Base-by-base conservation (phyloP, 139 green algal genomes). In the Micractinium sp. region DNA sequence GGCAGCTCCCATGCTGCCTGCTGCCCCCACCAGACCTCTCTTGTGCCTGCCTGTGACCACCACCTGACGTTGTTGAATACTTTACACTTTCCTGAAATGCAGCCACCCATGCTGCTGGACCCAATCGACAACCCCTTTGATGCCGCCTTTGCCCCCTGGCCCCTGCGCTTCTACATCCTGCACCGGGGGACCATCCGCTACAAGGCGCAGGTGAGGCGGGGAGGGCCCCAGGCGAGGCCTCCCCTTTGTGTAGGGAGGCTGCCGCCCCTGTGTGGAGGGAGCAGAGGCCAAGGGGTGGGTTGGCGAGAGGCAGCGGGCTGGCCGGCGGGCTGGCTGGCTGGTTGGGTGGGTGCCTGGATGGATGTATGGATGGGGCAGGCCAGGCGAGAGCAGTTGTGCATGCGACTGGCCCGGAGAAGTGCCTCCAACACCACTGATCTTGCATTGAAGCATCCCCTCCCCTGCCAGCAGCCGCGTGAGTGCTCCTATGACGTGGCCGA, bases 111-210 rank as follows among this genome's bases (percentile, higher is more conserved):
- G 79, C 79, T 84, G 79, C 29, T 84, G 15, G 79, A 84, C 79
- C 79, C 79, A 33, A 67, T 84, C 9, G 41, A 84, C 79, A 69
- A 84, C 47, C 79, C 79, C 31, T 84, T 84, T 41, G 79, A 84
- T 3, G 79, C 79, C 41, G 79, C 79, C 12, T 84, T 84, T 69
- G 79, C 79, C 25, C 79, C 79, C 41, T 84, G 79, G 79, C 79
- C 79, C 25, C 79, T 84, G 47, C 79, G 79, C 47, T 84, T 84
- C 41, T 84, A 84, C 79, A 84, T 84, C 41, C 79, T 84, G 47
- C 47, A 67, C 47, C 29, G 79, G 12, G 29, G 79, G 13, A 13
- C 41, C 29, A 38, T 84, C 13, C 35, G 16, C 12, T 84, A 71
- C 79, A 84, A 84, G 18, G 79, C 79, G 9, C 79, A 84, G 79